Evolutionary conservation across 805 yeast species (phyloP).

Genomic region (Wickerhamomyces alni): DNA sequence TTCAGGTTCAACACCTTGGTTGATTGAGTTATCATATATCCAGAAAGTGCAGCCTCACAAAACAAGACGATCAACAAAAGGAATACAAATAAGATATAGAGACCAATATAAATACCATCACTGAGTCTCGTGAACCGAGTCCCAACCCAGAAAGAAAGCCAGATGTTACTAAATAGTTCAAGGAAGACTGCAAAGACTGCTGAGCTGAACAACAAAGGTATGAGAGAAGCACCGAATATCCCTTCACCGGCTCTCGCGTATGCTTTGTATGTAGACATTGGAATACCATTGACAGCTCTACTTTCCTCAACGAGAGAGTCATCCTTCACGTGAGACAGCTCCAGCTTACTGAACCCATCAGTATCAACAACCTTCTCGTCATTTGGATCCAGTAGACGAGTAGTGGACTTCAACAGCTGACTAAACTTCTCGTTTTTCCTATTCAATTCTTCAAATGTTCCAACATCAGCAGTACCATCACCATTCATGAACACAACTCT

Average conservation of each 20-base stretch:
- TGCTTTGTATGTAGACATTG: constrained; percentile 26
- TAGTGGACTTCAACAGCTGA: constrained; percentile 43
- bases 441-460: constrained; percentile 50
- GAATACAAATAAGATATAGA: constrained; percentile 35
- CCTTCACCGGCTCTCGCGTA: constrained; percentile 37
- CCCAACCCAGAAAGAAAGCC: constrained; percentile 74
- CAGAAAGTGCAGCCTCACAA: constrained; percentile 28
- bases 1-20: constrained; percentile 27
- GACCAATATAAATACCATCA: constrained; percentile 59
- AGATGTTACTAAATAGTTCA: constrained; percentile 59
- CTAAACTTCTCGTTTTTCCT: constrained; percentile 38
- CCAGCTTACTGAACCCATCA: too few relatives aligned
- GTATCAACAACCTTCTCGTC: not conserved
- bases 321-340: too few relatives aligned
- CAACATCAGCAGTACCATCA: constrained; percentile 58
- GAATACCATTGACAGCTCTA: constrained; percentile 32
- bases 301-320: constrained; percentile 23
- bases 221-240: constrained; percentile 23
- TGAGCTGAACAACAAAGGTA: constrained; percentile 14
- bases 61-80: constrained; percentile 38
- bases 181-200: constrained; percentile 36
- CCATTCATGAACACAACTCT: constrained; percentile 54
- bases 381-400: too few relatives aligned
- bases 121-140: constrained; percentile 38
- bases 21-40: constrained; percentile 7